Conservation (phyloP, 768 basidiomycete genomes). For the Roridomyces roridus region DNA sequence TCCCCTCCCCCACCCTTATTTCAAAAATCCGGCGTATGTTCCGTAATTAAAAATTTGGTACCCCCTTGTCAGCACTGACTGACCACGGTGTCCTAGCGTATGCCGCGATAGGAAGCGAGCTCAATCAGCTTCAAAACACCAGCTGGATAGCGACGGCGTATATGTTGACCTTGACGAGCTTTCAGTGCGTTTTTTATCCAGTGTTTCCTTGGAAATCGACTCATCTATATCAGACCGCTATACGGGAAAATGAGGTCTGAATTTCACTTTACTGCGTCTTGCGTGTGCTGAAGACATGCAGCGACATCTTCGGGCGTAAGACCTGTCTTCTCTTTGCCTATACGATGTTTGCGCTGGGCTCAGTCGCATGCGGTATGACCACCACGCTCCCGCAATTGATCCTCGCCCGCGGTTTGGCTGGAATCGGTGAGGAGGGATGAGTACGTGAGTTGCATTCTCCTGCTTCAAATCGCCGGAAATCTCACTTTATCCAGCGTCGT, state of each 20-base stretch:
- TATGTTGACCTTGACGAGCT: conserved; percentile 63
- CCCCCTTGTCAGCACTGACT: too few relatives aligned
- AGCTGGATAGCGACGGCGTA: conserved; percentile 74
- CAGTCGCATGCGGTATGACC: conserved; percentile 58
- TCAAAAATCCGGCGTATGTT: too few relatives aligned
- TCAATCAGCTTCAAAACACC: conserved; percentile 66
- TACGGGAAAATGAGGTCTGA: conserved; percentile 60
- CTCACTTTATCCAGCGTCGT: conserved; percentile 46
- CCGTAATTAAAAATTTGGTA: too few relatives aligned
- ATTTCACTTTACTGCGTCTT: too few relatives aligned
- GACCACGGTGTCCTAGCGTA: conserved; percentile 41
- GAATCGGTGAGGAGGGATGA: conserved; percentile 70
- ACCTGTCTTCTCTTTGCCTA: conserved; percentile 62
- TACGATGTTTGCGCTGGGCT: conserved; percentile 58
- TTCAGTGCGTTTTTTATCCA: conserved; percentile 50
- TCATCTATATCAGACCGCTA: conserved; percentile 50
- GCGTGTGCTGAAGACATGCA: conserved; percentile 16
- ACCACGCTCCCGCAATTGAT: conserved; percentile 61
- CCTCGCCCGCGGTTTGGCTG: conserved; percentile 57
- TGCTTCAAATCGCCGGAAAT: neutral
- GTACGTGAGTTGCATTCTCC: conserved; percentile 49
- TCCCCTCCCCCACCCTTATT: too few relatives aligned
- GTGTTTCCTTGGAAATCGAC: neutral
- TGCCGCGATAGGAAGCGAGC: conserved; percentile 61
- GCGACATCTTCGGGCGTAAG: conserved; percentile 72